phyloP scores from a whole-genome alignment of 2,329 filamentous ascomycete species.

The Penicillium sp. region DNA sequence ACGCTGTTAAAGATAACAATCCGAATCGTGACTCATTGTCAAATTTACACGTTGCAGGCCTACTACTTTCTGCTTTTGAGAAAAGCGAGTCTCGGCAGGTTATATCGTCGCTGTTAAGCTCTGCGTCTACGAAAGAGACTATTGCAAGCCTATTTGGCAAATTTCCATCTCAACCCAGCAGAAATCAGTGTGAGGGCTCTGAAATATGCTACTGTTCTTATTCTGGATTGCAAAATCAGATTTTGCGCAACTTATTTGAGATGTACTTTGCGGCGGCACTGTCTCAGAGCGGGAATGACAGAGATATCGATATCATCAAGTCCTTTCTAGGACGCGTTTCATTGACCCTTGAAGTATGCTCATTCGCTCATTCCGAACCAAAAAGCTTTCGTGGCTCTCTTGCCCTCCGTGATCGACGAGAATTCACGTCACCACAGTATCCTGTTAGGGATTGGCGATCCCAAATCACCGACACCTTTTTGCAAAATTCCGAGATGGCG shows the following conservation, averaged over 20 bases:
- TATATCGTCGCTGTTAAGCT: slow-evolving; percentile 13
- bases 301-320: slow-evolving; percentile 20
- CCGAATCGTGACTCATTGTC: slow-evolving; percentile 11
- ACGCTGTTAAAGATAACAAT: slow-evolving; percentile 20
- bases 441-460: slow-evolving; percentile 55
- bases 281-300: slow-evolving; percentile 6
- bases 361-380: slow-evolving; percentile 17
- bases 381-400: slow-evolving; percentile 15
- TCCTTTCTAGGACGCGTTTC: slow-evolving; percentile 26
- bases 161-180: slow-evolving; percentile 25
- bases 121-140: slow-evolving; percentile 16
- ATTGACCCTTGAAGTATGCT: slow-evolving; percentile 17
- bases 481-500: slow-evolving; percentile 47
- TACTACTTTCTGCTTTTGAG: slow-evolving; percentile 31
- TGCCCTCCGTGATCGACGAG: slow-evolving; percentile 11
- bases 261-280: slow-evolving; percentile 28
- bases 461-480: slow-evolving; percentile 51
- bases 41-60: slow-evolving; percentile 26
- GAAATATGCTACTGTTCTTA: slow-evolving; percentile 24
- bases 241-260: slow-evolving; percentile 31
- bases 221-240: slow-evolving; percentile 26
- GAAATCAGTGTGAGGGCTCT: slow-evolving; percentile 24
- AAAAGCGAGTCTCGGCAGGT: slow-evolving; percentile 13
- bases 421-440: slow-evolving; percentile 17
- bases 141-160: slow-evolving; percentile 21